Conservation (phyloP, 345 rosid species). For the Eucalyptus regnans region DNA sequence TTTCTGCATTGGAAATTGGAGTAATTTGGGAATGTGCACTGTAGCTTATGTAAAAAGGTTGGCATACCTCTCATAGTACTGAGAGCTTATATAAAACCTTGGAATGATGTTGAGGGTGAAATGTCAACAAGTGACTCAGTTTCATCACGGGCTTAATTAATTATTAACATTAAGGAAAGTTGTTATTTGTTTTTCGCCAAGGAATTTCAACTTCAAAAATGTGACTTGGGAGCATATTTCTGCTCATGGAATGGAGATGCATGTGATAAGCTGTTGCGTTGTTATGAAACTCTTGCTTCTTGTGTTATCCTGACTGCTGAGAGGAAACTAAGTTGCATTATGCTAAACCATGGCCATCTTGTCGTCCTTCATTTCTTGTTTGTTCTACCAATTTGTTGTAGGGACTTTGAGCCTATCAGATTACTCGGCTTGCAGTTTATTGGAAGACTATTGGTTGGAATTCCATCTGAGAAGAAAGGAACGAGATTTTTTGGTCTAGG, state of each 20-base stretch:
- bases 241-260: background rate
- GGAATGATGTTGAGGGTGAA: background rate
- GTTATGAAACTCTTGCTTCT: background rate
- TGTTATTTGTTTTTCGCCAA: background rate
- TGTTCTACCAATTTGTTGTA: constrained; percentile 5
- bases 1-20: background rate
- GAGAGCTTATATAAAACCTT: background rate
- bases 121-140: background rate
- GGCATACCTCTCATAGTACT: background rate
- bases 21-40: background rate
- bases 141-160: background rate
- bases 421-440: constrained; percentile 91
- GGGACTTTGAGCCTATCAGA: constrained; percentile 87
- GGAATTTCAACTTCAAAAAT: background rate
- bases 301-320: background rate
- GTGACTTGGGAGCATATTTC: background rate
- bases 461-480: constrained; percentile 84
- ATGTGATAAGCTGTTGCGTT: background rate
- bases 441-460: constrained; percentile 81
- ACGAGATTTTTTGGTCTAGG: constrained; percentile 69
- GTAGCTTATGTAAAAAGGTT: background rate
- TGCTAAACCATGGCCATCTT: background rate
- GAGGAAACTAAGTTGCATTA: background rate
- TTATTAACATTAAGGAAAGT: background rate
- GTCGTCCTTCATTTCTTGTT: background rate